Base-by-base conservation (phyloP, 2,329 filamentous ascomycete species). In the Fusarium drepaniforme region DNA sequence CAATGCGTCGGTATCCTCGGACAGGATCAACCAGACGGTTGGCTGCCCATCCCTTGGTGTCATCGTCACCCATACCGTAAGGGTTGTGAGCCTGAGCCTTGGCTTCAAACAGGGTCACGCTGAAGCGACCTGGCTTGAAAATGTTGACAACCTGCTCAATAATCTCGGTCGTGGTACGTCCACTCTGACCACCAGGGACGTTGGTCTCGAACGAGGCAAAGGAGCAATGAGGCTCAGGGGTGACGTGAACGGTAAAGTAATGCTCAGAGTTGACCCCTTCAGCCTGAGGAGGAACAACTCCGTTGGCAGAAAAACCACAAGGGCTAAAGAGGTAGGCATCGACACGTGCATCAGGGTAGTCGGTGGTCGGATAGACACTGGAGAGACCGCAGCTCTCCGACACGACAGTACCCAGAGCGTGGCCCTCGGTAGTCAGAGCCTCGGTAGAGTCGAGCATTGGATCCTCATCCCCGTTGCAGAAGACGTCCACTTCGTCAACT, bases 161-260 rank as follows among this genome's bases (percentile, higher is more conserved):
- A 70, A 98, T 93, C 75, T 98, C 96, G 30, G 92, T 91, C 1
- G 96, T 98, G 82, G 96, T 93, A 73, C 96, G 93, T 18, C 96
- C 96, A 67, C 91, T 94, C 85, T 98, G 95, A 7, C 92, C 92
- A 30, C 95, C 93, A 2, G 97, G 97, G 5, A 99, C 96, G 78
- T 98, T 99, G 76, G 97, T 98, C 88, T 99, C 97, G 81, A 99
- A 99, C 3, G 95, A 98, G 40, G 97, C 97, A 83, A 97, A 99
- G 7, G 96, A 98, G 87, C 96, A 99, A 80, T 98, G 92, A 16
- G 96, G 95, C 88, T 99, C 97, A 0, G 97, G 97, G 0, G 97
- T 99, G 76, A 99, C 97, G 81, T 99, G 97, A 28, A 99, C 97
- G 1, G 96, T 99, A 85, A 98, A 99, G 86, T 99, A 99, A 85